Evolutionary conservation across 1,284 basidiomycete species (phyloP).

Genomic region (Erythrobasidium hasegawianum): DNA sequence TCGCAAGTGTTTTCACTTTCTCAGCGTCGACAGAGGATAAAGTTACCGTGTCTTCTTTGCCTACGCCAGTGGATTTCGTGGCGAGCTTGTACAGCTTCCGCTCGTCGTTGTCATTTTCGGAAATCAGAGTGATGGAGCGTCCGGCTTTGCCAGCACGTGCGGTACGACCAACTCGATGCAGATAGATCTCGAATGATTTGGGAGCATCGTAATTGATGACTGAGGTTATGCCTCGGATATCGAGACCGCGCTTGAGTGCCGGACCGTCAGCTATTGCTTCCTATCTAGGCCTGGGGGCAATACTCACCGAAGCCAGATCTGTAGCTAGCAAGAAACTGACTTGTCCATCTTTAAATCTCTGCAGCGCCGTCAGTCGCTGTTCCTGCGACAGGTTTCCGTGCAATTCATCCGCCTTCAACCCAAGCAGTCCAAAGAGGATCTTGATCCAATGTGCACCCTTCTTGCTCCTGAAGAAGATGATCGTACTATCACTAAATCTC

Average conservation of each 20-base stretch:
- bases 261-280: too few relatives aligned
- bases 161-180: conserved; percentile 94
- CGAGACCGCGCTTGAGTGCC: conserved; percentile 41
- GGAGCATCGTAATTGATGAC: conserved; percentile 91
- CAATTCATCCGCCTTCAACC: conserved; percentile 80
- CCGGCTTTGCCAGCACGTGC: conserved; percentile 90
- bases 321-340: conserved; percentile 75
- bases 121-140: conserved; percentile 89
- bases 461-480: conserved; percentile 94
- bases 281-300: not conserved
- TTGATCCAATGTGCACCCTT: conserved; percentile 95
- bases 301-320: conserved; percentile 44
- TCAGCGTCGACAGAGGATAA: conserved; percentile 87
- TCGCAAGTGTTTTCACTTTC: conserved; percentile 65
- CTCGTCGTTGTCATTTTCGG: conserved; percentile 67
- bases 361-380: conserved; percentile 79
- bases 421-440: conserved; percentile 83
- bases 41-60: conserved; percentile 71
- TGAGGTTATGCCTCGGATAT: conserved; percentile 48
- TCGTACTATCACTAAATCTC: conserved; percentile 76
- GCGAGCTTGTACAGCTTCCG: conserved; percentile 94
- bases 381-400: conserved; percentile 95
- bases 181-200: conserved; percentile 82
- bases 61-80: conserved; percentile 59
- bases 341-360: conserved; percentile 76